phyloP scores from a whole-genome alignment of 192 early-diverging fungal species.

The Chytriomyces confervae region DNA sequence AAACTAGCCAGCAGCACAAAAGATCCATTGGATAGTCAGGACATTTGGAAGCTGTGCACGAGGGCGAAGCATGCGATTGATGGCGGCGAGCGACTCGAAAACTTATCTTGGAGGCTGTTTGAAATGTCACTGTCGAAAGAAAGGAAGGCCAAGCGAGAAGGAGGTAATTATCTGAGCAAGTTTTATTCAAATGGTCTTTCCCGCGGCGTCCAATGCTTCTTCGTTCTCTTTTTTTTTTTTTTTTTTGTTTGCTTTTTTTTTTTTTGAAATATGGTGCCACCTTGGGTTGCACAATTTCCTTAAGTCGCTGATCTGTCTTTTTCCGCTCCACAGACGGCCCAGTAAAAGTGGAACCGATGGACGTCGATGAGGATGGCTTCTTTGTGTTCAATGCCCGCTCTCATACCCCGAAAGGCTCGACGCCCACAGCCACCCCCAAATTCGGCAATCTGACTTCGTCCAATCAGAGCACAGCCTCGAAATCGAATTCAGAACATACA shows the following conservation, averaged over 20 bases:
- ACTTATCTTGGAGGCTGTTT: constrained; percentile 25
- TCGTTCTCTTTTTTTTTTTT: neutral
- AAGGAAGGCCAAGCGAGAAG: constrained; percentile 20
- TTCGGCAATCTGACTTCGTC: neutral
- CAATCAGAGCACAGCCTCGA: neutral
- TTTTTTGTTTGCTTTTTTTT: neutral
- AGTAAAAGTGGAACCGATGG: constrained; percentile 4
- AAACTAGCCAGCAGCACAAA: constrained; percentile 14
- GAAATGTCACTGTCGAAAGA: constrained; percentile 28
- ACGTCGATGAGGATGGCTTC: constrained; percentile 4
- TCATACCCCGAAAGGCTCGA: neutral
- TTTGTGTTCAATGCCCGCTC: constrained; percentile 17
- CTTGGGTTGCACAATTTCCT: neutral
- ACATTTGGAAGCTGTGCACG: constrained; percentile 32
- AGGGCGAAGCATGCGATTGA: constrained; percentile 34
- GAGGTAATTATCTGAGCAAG: neutral
- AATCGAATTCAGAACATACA: constrained; percentile 7
- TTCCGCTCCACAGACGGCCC: neutral
- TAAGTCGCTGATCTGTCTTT: neutral
- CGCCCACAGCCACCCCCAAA: neutral
- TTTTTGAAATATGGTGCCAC: neutral
- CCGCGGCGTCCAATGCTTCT: neutral
- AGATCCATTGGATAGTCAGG: constrained; percentile 27
- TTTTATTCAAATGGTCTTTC: no score
- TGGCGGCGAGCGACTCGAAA: constrained; percentile 29